Percentiles rank a stretch among this genome's conserved stretches.
Conservation (phyloP, 2,329 filamentous ascomycete species). For the Penicillium sp. region DNA sequence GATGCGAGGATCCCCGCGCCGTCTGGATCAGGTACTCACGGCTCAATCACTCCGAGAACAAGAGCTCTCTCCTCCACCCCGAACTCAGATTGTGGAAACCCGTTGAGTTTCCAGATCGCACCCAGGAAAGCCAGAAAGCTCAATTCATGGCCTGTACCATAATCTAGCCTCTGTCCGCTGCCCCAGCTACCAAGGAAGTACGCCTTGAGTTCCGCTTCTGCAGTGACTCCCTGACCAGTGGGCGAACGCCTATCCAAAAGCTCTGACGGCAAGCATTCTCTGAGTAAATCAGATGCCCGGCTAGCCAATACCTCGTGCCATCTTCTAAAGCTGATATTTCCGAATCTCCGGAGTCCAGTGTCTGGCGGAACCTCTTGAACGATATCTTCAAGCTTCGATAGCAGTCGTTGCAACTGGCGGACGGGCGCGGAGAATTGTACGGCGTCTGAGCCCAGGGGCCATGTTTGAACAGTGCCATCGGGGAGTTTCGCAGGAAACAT, state of each 20-base stretch:
- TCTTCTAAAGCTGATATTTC: slow-evolving; percentile 85
- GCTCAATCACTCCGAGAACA: slow-evolving; percentile 81
- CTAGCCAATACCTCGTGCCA: slow-evolving; percentile 77
- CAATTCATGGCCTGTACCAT: slow-evolving; percentile 93
- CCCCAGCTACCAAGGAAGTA: slow-evolving; percentile 90
- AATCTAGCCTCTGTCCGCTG: slow-evolving; percentile 87
- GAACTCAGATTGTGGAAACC: slow-evolving; percentile 65
- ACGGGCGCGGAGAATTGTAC: slow-evolving; percentile 63
- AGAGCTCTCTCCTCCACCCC: slow-evolving; percentile 75
- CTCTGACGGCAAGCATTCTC: slow-evolving; percentile 60
- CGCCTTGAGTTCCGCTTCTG: slow-evolving; percentile 70
- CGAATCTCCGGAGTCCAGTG: slow-evolving; percentile 84
- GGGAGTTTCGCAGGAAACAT: slow-evolving; percentile 72
- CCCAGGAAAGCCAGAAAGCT: slow-evolving; percentile 93
- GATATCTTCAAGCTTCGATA: slow-evolving; percentile 68
- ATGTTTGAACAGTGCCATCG: slow-evolving; percentile 50
- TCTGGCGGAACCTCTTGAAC: slow-evolving; percentile 83
- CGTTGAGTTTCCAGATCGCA: slow-evolving; percentile 87
- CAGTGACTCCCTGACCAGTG: slow-evolving; percentile 48
- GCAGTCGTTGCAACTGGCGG: slow-evolving; percentile 67
- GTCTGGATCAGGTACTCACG: slow-evolving; percentile 59
- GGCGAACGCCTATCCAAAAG: slow-evolving; percentile 48
- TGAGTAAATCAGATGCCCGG: slow-evolving; percentile 62
- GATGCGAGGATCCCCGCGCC: slow-evolving; percentile 11
- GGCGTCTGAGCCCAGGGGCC: slow-evolving; percentile 52